Percentiles rank a stretch among this genome's conserved stretches.
phyloP scores from a whole-genome alignment of 331 rosid species.

The Quercus tomentella region DNA sequence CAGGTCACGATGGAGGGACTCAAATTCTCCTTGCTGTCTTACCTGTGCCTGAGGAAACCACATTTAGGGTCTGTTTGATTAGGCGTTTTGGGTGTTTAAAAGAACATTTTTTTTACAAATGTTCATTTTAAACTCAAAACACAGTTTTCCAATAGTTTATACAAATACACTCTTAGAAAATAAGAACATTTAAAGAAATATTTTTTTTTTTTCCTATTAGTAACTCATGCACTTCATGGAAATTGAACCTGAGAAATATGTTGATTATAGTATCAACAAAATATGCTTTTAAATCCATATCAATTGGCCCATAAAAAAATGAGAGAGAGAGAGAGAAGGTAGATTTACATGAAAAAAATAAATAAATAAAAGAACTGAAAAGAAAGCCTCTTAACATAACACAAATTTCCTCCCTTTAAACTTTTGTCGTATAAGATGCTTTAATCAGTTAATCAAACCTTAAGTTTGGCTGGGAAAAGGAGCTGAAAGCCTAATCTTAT shows the following conservation, averaged over 20 bases:
- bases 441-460: conserved; percentile 6
- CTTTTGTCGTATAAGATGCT: neutral
- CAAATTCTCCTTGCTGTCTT: conserved; percentile 68
- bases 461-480: neutral
- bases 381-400: neutral
- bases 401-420: neutral
- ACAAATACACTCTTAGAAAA: neutral
- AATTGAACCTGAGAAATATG: too few relatives aligned
- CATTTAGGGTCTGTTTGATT: neutral
- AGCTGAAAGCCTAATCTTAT: neutral
- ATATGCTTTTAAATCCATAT: neutral
- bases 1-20: conserved; percentile 53
- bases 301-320: neutral
- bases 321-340: neutral
- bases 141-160: too few relatives aligned
- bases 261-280: neutral
- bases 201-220: too few relatives aligned
- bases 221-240: too few relatives aligned
- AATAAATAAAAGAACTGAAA: neutral
- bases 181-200: neutral
- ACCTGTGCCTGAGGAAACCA: conserved; percentile 53
- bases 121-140: too few relatives aligned
- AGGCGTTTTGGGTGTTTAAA: too few relatives aligned
- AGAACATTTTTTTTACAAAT: too few relatives aligned
- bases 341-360: neutral